Evolutionary conservation across 352 stramenopile genomes (phyloP), one percentile per base, ranked within the genome.

Genomic region (Globisporangium megalacanthum): DNA sequence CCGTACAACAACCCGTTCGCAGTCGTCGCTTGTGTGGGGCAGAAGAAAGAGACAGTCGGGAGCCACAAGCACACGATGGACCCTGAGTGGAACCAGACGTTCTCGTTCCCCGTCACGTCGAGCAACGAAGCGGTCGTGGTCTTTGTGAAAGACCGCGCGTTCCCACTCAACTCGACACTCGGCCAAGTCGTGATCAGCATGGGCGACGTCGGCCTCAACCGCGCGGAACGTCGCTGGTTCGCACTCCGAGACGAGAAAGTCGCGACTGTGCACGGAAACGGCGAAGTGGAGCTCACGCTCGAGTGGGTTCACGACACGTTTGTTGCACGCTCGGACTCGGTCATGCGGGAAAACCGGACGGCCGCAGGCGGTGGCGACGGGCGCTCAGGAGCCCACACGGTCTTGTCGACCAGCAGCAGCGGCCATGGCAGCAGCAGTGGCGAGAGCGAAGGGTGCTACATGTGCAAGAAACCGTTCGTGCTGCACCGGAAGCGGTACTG

Each of bases 231-330:
- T 35, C 68, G 84, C 9, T 95, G 86, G 86, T 94, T 92, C 46
- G 72, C 82, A 3, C 61, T 95, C 5, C 79, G 78, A 0, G 82
- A 95, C 29, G 86, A 95, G 19, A 89, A 83, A 39, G 61, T 80
- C 14, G 48, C 72, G 15, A 78, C 65, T 1, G 54, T 65, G 22
- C 75, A 92, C 42, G 84, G 86, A 20, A 92, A 92, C 39, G 84
- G 83, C 0, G 86, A 95, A 61, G 72, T 95, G n/a, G 86, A 95
- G 52, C 63, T 95, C 36, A 95, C 86, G n/a, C 70, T 95, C 17
- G 86, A 95, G 68, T 95, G 86, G 86, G 80, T 95, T 2, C 86
- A 94, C 64, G 86, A 95, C 57, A 93, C 86, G 4, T 95, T 95
- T 57, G 86, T 95, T n/a, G 84, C 83, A 9, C 79, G 85, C 15